phyloP scores from a whole-genome alignment of 163 green algal species.

The Prototheca cutis region DNA sequence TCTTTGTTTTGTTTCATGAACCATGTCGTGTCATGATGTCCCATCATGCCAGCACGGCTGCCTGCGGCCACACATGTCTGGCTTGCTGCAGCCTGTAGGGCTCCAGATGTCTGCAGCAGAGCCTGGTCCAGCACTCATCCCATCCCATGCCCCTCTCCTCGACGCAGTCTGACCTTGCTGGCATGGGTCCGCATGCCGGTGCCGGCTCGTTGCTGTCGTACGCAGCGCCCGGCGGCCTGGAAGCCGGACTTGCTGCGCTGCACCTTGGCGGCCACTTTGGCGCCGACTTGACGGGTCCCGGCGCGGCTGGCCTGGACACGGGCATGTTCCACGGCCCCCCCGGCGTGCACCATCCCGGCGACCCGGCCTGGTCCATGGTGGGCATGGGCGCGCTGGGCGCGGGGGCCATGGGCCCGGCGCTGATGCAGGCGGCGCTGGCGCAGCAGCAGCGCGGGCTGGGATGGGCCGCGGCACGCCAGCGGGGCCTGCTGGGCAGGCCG shows the following conservation, averaged over 20 bases:
- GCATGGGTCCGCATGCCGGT: background rate
- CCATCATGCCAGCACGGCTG: too few relatives aligned
- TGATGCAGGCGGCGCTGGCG: conserved; percentile 1
- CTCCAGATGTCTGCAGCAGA: too few relatives aligned
- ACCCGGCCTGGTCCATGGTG: background rate
- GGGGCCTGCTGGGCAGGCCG: background rate
- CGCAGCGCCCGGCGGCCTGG: background rate
- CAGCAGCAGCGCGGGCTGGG: background rate
- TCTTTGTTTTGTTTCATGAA: too few relatives aligned
- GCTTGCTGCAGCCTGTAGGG: too few relatives aligned
- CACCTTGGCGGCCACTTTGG: background rate
- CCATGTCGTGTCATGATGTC: too few relatives aligned
- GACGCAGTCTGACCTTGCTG: background rate
- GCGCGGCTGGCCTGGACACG: background rate
- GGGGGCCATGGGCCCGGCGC: background rate
- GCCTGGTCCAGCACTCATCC: too few relatives aligned
- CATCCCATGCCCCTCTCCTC: too few relatives aligned
- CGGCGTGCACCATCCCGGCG: background rate
- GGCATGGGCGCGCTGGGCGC: background rate
- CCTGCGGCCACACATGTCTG: too few relatives aligned
- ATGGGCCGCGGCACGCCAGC: background rate
- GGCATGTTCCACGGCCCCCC: background rate
- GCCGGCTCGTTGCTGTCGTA: background rate
- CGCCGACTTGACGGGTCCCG: background rate
- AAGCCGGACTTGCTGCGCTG: background rate